Evolutionary conservation across 768 basidiomycete genomes (phyloP).

Genomic region (Russula abietina): DNA sequence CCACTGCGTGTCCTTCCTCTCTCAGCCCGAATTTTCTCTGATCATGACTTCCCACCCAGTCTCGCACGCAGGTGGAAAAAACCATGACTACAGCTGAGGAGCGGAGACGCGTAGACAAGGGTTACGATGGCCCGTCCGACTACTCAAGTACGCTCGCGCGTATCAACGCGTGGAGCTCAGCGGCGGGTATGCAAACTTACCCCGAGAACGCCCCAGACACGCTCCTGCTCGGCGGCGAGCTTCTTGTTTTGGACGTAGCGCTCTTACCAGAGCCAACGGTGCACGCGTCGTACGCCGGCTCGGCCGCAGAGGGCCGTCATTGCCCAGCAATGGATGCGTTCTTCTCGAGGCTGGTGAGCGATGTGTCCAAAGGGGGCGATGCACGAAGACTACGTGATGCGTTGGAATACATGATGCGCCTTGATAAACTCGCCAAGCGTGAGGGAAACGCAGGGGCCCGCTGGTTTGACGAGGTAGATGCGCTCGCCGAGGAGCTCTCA

Average conservation of each 20-base stretch:
- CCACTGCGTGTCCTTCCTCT: background rate
- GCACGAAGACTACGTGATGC: conserved; percentile 45
- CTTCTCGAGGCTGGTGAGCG: conserved; percentile 41
- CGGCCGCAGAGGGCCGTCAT: conserved; percentile 33
- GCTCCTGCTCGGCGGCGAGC: conserved; percentile 15
- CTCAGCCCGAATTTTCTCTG: background rate
- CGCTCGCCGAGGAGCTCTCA: conserved; percentile 45
- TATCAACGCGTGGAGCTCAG: conserved; percentile 13
- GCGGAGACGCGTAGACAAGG: conserved; percentile 1
- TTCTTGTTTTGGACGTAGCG: conserved; percentile 22
- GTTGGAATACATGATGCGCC: conserved; percentile 61
- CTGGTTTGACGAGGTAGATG: conserved; percentile 69
- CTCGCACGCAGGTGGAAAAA: conserved; percentile 17
- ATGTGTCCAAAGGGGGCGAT: conserved; percentile 49
- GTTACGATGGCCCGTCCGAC: conserved; percentile 16
- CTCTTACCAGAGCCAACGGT: conserved; percentile 46
- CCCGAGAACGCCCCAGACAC: conserved; percentile 9
- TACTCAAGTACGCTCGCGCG: conserved; percentile 8
- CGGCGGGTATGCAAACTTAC: conserved; percentile 19
- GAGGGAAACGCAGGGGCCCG: conserved; percentile 58
- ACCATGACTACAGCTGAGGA: conserved; percentile 13
- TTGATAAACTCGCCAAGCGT: conserved; percentile 60
- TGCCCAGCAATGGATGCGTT: conserved; percentile 59
- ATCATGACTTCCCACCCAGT: conserved; percentile 5
- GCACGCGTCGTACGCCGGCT: conserved; percentile 66